phyloP scores from a whole-genome alignment of 306 rosid species.

The Amphicarpaea edgeworthii region DNA sequence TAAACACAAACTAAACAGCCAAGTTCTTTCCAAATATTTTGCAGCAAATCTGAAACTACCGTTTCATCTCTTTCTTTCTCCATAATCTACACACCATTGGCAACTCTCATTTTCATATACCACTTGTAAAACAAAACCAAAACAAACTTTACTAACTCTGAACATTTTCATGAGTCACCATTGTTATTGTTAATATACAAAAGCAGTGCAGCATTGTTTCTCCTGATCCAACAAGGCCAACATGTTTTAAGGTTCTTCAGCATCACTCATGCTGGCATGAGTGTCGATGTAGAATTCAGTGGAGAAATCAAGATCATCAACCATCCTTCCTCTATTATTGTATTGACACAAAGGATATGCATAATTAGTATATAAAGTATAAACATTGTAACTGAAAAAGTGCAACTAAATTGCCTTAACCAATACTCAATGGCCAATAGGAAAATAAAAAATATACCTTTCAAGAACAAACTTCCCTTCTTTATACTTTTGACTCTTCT shows the following conservation, averaged over 20 bases:
- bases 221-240: slow-evolving; percentile 16
- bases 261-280: slow-evolving; percentile 67
- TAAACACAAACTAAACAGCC: not conserved
- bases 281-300: slow-evolving; percentile 68
- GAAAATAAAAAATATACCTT: slow-evolving; percentile 62
- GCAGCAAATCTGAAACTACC: slow-evolving; percentile 11
- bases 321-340: slow-evolving; percentile 73
- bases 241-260: slow-evolving; percentile 65
- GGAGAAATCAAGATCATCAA: slow-evolving; percentile 71
- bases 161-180: slow-evolving; percentile 28
- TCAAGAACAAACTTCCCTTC: slow-evolving; percentile 96
- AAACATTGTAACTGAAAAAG: not conserved
- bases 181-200: slow-evolving; percentile 36
- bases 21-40: slow-evolving; percentile 22
- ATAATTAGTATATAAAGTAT: slow-evolving; percentile 42
- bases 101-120: slow-evolving; percentile 19
- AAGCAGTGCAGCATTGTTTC: slow-evolving; percentile 37
- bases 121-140: not conserved
- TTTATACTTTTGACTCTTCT: slow-evolving; percentile 84
- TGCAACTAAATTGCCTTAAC: slow-evolving; percentile 21
- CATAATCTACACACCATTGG: slow-evolving; percentile 22
- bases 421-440: not conserved
- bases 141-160: slow-evolving; percentile 9
- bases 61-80: slow-evolving; percentile 24
- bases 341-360: slow-evolving; percentile 20